Conservation (phyloP, 2,329 filamentous ascomycete species). For the Scolecobasidium constrictum region DNA sequence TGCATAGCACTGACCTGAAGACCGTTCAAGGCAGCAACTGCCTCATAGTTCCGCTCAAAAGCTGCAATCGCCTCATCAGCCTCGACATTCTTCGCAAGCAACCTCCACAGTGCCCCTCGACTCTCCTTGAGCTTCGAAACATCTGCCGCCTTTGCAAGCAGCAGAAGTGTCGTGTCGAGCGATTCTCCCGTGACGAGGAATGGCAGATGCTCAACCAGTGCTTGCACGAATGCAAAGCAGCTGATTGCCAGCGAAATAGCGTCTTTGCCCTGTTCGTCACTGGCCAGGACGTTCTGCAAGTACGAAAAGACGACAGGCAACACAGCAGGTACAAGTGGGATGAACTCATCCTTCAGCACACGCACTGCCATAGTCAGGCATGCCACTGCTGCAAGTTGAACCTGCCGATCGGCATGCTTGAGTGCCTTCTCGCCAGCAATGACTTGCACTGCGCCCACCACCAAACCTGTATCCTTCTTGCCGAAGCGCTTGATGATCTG, state of each 20-base stretch:
- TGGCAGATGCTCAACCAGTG: slow-evolving; percentile 71
- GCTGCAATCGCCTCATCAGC: slow-evolving; percentile 65
- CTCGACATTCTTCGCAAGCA: slow-evolving; percentile 68
- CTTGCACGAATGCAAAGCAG: slow-evolving; percentile 66
- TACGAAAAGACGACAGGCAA: slow-evolving; percentile 63
- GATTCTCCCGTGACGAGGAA: slow-evolving; percentile 77
- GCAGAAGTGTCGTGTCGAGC: slow-evolving; percentile 58
- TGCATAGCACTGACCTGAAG: not conserved
- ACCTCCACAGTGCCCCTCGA: slow-evolving; percentile 57
- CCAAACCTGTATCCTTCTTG: slow-evolving; percentile 72
- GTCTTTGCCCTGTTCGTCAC: slow-evolving; percentile 25
- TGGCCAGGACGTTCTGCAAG: slow-evolving; percentile 49
- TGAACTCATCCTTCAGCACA: slow-evolving; percentile 74
- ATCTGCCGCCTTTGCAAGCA: slow-evolving; percentile 63
- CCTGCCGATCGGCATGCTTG: slow-evolving; percentile 57
- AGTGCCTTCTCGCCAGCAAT: slow-evolving; percentile 70
- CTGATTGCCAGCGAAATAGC: slow-evolving; percentile 67
- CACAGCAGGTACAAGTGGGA: slow-evolving; percentile 68
- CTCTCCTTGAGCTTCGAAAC: slow-evolving; percentile 50
- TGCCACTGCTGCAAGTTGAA: slow-evolving; percentile 75
- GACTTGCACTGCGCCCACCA: slow-evolving; percentile 62
- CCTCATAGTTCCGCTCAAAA: slow-evolving; percentile 61
- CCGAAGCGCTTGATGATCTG: slow-evolving; percentile 92
- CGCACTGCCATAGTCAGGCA: slow-evolving; percentile 85
- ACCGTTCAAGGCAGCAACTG: slow-evolving; percentile 39